Evolutionary conservation across 2,329 filamentous ascomycete genomes (phyloP).

Genomic region (Catunica adiposa): DNA sequence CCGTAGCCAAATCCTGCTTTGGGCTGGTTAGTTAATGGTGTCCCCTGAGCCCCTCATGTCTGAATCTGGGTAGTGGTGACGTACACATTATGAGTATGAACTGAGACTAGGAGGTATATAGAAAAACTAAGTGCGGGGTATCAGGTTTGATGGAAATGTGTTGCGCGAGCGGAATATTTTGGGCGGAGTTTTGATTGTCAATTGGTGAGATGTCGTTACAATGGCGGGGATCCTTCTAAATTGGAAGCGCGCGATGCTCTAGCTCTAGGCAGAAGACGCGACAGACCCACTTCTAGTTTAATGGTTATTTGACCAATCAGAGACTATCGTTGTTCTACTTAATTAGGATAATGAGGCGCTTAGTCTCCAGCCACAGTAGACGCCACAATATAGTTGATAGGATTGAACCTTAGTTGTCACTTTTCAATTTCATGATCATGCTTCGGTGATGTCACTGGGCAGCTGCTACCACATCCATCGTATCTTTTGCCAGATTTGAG

Average conservation of each 20-base stretch:
- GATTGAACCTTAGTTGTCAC: background rate
- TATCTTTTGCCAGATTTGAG: background rate
- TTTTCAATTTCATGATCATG: background rate
- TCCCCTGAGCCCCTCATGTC: background rate
- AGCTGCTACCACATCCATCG: background rate
- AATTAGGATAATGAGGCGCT: background rate
- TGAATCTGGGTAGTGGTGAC: background rate
- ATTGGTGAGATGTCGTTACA: background rate
- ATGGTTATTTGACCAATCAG: background rate
- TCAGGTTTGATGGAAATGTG: background rate
- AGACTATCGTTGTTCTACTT: background rate
- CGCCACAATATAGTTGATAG: background rate
- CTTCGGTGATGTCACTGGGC: background rate
- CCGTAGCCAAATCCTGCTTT: constrained; percentile 27
- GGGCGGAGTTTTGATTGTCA: background rate
- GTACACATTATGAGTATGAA: background rate
- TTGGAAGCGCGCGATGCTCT: background rate
- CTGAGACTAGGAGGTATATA: background rate
- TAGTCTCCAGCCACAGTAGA: too few relatives aligned
- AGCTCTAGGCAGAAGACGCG: background rate
- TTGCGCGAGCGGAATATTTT: background rate
- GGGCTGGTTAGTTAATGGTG: background rate
- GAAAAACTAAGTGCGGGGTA: background rate
- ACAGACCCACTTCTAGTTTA: constrained; percentile 1
- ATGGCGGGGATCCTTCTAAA: background rate